phyloP scores from a whole-genome alignment of 441 rosid genomes.

The Adansonia gregorii region DNA sequence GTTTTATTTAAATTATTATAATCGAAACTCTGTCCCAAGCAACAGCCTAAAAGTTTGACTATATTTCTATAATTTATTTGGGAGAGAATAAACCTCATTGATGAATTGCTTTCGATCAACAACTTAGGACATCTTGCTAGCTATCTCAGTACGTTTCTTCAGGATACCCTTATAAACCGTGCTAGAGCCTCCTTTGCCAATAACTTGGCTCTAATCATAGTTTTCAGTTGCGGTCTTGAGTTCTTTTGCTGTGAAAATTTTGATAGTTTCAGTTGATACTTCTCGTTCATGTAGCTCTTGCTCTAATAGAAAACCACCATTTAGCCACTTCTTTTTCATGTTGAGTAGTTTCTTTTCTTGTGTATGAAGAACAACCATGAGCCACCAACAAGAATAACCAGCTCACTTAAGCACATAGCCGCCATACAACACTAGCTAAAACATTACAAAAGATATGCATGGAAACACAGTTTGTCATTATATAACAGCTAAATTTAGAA shows the following conservation, averaged over 20 bases:
- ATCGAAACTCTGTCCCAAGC: background rate
- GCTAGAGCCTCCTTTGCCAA: background rate
- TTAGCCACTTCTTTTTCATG: slow-evolving; percentile 1
- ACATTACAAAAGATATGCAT: background rate
- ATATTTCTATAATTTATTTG: slow-evolving; percentile 9
- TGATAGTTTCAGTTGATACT: background rate
- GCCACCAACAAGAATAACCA: background rate
- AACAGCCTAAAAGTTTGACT: slow-evolving; percentile 12
- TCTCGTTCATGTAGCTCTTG: background rate
- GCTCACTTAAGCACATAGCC: background rate
- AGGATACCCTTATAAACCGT: background rate
- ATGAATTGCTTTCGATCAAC: slow-evolving; percentile 4
- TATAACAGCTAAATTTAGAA: background rate
- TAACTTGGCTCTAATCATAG: background rate
- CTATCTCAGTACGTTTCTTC: background rate
- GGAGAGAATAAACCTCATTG: background rate
- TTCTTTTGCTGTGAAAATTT: background rate
- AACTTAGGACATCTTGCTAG: background rate
- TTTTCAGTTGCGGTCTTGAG: background rate
- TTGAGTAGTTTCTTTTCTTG: slow-evolving; percentile 15
- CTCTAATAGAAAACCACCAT: background rate
- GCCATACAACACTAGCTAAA: slow-evolving; percentile 2
- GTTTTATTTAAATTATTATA: too few species aligned
- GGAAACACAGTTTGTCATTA: too few species aligned
- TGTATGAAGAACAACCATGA: slow-evolving; percentile 12